phyloP scores from a whole-genome alignment of 371 early-diverging fungal species.

The Mortierella sp. region DNA sequence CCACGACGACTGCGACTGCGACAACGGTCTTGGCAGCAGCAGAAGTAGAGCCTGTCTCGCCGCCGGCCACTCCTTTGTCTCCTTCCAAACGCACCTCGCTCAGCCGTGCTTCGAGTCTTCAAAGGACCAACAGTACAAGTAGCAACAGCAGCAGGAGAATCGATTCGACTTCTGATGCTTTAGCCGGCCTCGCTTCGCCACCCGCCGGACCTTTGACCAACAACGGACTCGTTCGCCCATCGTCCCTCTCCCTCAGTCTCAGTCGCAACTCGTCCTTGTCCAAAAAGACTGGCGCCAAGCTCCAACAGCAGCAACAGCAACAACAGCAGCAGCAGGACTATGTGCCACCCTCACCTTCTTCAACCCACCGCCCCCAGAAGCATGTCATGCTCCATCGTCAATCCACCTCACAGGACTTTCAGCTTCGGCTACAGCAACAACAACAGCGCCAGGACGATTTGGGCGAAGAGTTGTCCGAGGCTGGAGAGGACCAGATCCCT shows the following conservation, averaged over 20 bases:
- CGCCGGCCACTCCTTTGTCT: constrained; percentile 10
- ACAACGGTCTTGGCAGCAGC: background rate
- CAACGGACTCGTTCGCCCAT: constrained; percentile 24
- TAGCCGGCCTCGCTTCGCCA: constrained; percentile 10
- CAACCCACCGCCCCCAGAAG: constrained; percentile 39
- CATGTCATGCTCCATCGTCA: constrained; percentile 57
- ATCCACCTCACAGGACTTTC: constrained; percentile 42
- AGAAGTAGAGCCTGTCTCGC: constrained; percentile 17
- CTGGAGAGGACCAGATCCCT: constrained; percentile 41
- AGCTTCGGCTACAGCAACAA: constrained; percentile 44
- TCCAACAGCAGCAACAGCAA: constrained; percentile 15
- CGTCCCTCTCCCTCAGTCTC: constrained; percentile 36
- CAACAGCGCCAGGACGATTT: constrained; percentile 43
- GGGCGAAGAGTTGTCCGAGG: constrained; percentile 48
- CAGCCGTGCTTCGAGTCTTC: constrained; percentile 25
- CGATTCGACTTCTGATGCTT: background rate
- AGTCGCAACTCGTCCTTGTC: constrained; percentile 42
- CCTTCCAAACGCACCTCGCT: constrained; percentile 8
- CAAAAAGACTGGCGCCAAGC: constrained; percentile 21
- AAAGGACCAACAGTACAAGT: constrained; percentile 17
- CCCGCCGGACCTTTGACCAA: background rate
- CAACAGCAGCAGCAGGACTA: constrained; percentile 26
- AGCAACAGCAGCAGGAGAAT: background rate
- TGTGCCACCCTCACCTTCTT: constrained; percentile 50
- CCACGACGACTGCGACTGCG: background rate